Conservation (phyloP, 192 early-diverging fungal genomes). For the Rhizophlyctis rosea region DNA sequence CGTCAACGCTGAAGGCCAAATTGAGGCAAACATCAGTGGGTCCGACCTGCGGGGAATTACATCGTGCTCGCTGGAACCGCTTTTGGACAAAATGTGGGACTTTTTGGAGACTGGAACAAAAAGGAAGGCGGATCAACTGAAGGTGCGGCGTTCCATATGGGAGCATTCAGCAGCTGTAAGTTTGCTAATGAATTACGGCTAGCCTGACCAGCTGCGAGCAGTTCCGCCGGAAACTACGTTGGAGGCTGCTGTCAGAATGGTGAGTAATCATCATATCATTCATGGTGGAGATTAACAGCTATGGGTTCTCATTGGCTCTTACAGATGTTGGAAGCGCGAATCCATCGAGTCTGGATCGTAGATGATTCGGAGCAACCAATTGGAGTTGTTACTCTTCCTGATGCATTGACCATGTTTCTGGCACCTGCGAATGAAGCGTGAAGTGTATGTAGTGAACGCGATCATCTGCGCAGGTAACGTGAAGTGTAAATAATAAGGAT, state of each 20-base stretch:
- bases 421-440: too few species aligned
- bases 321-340: constrained; percentile 44
- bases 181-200: too few species aligned
- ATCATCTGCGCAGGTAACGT: too few species aligned
- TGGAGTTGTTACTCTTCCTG: constrained; percentile 74
- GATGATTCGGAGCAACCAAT: constrained; percentile 52
- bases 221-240: constrained; percentile 36
- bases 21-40: constrained; percentile 69
- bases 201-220: constrained; percentile 47
- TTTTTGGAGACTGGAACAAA: constrained; percentile 50
- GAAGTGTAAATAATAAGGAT: too few species aligned
- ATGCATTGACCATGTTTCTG: constrained; percentile 57
- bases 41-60: constrained; percentile 74
- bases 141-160: too few species aligned
- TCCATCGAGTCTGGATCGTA: constrained; percentile 66
- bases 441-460: too few species aligned
- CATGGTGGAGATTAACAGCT: constrained; percentile 48
- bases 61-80: constrained; percentile 46
- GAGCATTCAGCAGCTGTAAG: too few species aligned
- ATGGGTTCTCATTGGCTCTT: constrained; percentile 34
- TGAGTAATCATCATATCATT: background rate
- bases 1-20: constrained; percentile 50
- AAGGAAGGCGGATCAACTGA: constrained; percentile 44
- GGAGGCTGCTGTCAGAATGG: constrained; percentile 48
- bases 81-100: constrained; percentile 61